Percentiles rank a stretch among this genome's conserved stretches.
Evolutionary conservation across 371 early-diverging fungal species (phyloP).

Genomic region (Aphelidium insulamus): DNA sequence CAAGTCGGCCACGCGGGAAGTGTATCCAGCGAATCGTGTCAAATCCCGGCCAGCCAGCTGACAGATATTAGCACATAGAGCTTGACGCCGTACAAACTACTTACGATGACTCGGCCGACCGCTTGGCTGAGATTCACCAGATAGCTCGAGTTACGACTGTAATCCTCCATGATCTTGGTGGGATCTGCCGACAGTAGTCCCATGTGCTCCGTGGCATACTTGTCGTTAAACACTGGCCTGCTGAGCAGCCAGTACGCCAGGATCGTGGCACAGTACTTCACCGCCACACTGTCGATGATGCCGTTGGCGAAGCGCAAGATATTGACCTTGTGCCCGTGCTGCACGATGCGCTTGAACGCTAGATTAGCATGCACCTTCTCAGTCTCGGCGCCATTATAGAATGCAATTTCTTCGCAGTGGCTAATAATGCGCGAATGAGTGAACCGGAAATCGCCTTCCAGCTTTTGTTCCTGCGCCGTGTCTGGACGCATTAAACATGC

Average conservation of each 20-base stretch:
- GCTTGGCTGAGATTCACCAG: slow-evolving; percentile 67
- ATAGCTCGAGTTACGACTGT: slow-evolving; percentile 62
- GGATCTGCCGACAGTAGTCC: slow-evolving; percentile 32
- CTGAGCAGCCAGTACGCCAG: slow-evolving; percentile 57
- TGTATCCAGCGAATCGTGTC: slow-evolving; percentile 53
- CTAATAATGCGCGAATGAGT: slow-evolving; percentile 60
- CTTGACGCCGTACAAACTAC: not conserved
- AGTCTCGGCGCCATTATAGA: slow-evolving; percentile 50
- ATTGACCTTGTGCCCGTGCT: slow-evolving; percentile 56
- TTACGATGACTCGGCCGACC: slow-evolving; percentile 46
- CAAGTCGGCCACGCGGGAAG: slow-evolving; percentile 49
- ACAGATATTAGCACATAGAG: not conserved
- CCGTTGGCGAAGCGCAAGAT: slow-evolving; percentile 51
- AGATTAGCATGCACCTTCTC: slow-evolving; percentile 44
- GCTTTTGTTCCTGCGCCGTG: slow-evolving; percentile 46
- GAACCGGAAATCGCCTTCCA: slow-evolving; percentile 69
- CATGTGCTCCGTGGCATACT: slow-evolving; percentile 28
- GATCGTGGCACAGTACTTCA: slow-evolving; percentile 73
- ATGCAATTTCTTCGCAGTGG: slow-evolving; percentile 70
- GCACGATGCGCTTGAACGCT: slow-evolving; percentile 40
- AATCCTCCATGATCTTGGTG: slow-evolving; percentile 63
- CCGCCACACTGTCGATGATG: slow-evolving; percentile 46
- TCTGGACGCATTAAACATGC: slow-evolving; percentile 2
- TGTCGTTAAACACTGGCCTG: slow-evolving; percentile 51
- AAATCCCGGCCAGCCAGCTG: slow-evolving; percentile 50